Evolutionary conservation across 2,329 filamentous ascomycete genomes (phyloP), one percentile per base, ranked within the genome.

Genomic region (Hysterium pulicare): DNA sequence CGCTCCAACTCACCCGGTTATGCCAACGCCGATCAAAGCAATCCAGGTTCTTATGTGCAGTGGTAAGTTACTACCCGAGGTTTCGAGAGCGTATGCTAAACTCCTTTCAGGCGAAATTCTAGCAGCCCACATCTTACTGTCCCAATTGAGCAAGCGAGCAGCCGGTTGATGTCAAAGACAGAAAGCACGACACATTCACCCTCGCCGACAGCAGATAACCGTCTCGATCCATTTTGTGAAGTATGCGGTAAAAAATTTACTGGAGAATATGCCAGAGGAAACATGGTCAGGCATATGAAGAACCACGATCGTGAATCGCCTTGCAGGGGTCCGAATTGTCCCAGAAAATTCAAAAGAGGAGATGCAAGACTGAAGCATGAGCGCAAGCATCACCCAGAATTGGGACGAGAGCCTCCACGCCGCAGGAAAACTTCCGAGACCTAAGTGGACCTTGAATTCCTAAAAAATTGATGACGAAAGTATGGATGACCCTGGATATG

Each of bases 351-450:
- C 17, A 30, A 31, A 15, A 30, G 37, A 15, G 21, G 24, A 2
- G 37, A 39, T 19, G 24, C 37, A 8, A 6, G 9, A 26, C 17
- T 39, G 3, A 39, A 39, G 13, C 37, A 39, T 31, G 37, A 39
- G 26, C 37, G 37, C 4, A 39, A 31, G 23, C n/a, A 31, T 10
- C 37, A 39, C 20, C 37, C 24, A 17, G 37, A 39, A 10, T 21
- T 39, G 10, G 15, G 17, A 3, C 37, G 23, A 8, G 8, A 8
- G 22, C 13, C 37, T 2, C 9, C 37, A 20, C 9, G 11, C 10
- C 11, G 10, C 5, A 19, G 37, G 17, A 37, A 31, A 23, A 15
- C 7, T 17, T 21, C 32, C 32, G 4, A 16, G 23, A 22, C 23
- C 20, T 3, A 11, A 34, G 17, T 16, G 13, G 5, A 8, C 5